Conservation (phyloP, 345 rosid species). For the Cardiospermum halicacabum region DNA sequence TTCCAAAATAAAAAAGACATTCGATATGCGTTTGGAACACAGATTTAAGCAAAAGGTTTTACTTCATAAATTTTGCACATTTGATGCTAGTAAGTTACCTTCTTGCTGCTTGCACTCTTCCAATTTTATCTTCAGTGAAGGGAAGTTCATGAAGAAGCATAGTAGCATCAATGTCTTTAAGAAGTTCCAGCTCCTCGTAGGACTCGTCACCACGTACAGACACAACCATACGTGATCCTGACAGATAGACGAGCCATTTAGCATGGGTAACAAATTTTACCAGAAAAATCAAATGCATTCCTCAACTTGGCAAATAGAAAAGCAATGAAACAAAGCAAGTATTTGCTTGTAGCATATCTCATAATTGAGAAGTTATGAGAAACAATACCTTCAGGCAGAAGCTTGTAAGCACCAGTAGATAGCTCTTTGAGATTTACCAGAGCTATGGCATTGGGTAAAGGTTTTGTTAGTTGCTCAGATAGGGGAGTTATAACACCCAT, state of each 20-base stretch:
- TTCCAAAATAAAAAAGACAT: neutral
- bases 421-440: constrained; percentile 89
- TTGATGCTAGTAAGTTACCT: constrained; percentile 45
- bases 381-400: constrained; percentile 87
- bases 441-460: constrained; percentile 88
- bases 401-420: constrained; percentile 85
- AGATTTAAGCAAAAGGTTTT: neutral
- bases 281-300: neutral
- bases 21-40: neutral
- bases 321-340: constrained; percentile 5
- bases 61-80: constrained; percentile 1
- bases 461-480: constrained; percentile 93
- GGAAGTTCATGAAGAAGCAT: constrained; percentile 88
- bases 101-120: constrained; percentile 95
- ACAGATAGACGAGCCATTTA: constrained; percentile 11
- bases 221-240: constrained; percentile 91
- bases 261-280: constrained; percentile 3
- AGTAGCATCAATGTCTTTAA: constrained; percentile 61
- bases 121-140: constrained; percentile 58
- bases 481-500: constrained; percentile 92
- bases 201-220: constrained; percentile 82
- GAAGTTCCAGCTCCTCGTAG: constrained; percentile 67
- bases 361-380: constrained; percentile 1
- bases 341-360: neutral
- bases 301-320: neutral